Evolutionary conservation across 352 stramenopile genomes (phyloP), one percentile per base, ranked within the genome.

Genomic region (Globisporangium cystogenes): DNA sequence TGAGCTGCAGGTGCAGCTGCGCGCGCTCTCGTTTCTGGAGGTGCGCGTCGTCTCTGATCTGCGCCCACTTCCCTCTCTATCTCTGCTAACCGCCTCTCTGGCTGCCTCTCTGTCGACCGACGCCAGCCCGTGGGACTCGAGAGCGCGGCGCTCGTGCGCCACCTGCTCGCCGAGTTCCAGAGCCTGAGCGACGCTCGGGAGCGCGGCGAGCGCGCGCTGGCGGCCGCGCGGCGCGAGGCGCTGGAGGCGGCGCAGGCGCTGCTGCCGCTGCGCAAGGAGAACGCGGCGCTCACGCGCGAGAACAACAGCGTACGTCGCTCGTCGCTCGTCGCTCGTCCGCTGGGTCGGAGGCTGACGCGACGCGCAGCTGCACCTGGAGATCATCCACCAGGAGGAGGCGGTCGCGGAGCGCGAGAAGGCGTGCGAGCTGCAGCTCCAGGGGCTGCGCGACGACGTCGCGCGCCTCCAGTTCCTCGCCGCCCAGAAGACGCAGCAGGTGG

Each of bases 331-430:
- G n/a, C n/a, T n/a, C n/a, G n/a, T n/a, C n/a, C n/a, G n/a, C n/a
- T n/a, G n/a, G n/a, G n/a, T n/a, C n/a, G n/a, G 15, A 44, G 33
- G 8, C 18, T 43, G 47, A 12, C 10, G 7, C 12, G n/a, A 26
- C 40, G 21, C n/a, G 21, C 47, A 90, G 80, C 68, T 91, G 7
- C 78, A 89, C 56, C 46, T 89, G 42, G 77, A 91, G 59, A 76
- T 88, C 47, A 91, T 91, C 51, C 81, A 91, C 60, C 77, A 91
- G 44, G 77, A 91, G 71, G 81, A 91, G 48, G 68, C 72, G 20
- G 72, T 89, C 33, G 71, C 64, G 6, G 76, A 89, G 64, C 65
- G 76, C 27, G 81, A 91, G 52, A 76, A 81, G 27, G 51, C 62
- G 5, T 89, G 77, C 44, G 70, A 87, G 36, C 58, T 87, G 33